A percentile compares a stretch with the other conserved stretches of the same genome.
Evolutionary conservation across 805 yeast genomes (phyloP).

Genomic region (Kuraishia capsulata): DNA sequence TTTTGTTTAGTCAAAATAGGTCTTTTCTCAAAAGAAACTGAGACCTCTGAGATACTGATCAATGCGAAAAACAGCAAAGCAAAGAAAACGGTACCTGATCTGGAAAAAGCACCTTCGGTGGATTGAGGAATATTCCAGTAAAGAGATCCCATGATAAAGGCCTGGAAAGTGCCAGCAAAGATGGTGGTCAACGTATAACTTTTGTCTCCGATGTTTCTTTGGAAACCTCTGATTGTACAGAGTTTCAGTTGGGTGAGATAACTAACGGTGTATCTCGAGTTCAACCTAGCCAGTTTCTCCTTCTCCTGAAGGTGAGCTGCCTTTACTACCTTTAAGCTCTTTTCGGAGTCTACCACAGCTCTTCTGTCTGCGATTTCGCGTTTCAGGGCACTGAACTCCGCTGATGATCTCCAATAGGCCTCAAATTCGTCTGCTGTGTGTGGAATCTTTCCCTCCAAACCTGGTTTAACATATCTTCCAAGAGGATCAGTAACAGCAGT

Average conservation of each 20-base stretch:
- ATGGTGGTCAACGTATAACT: slow-evolving; percentile 36
- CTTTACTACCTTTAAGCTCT: slow-evolving; percentile 30
- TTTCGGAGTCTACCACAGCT: slow-evolving; percentile 21
- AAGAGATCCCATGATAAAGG: slow-evolving; percentile 55
- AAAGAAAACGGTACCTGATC: slow-evolving; percentile 59
- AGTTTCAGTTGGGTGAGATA: slow-evolving; percentile 39
- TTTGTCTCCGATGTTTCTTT: slow-evolving; percentile 48
- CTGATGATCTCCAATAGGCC: slow-evolving; percentile 48
- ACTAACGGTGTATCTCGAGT: slow-evolving; percentile 34
- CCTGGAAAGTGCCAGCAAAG: slow-evolving; percentile 42
- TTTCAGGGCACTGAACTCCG: slow-evolving; percentile 33
- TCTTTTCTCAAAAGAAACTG: slow-evolving; percentile 38
- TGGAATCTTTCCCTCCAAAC: slow-evolving; percentile 44
- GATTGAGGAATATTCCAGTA: slow-evolving; percentile 40
- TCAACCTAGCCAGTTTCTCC: slow-evolving; percentile 20
- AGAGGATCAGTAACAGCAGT: slow-evolving; percentile 61
- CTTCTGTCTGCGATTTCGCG: slow-evolving; percentile 19
- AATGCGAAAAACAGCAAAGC: slow-evolving; percentile 43
- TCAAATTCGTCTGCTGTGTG: slow-evolving; percentile 49
- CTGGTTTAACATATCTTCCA: slow-evolving; percentile 40
- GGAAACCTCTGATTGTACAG: slow-evolving; percentile 41
- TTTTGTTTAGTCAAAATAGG: slow-evolving; percentile 65
- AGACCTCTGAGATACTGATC: slow-evolving; percentile 38
- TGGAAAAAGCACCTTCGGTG: slow-evolving; percentile 50
- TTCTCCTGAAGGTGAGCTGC: slow-evolving; percentile 7